These are phyloP conservation scores for Termitomyces sp. DNA, from an alignment of 768 basidiomycete genomes.

Conservation along the genomic window DNA sequence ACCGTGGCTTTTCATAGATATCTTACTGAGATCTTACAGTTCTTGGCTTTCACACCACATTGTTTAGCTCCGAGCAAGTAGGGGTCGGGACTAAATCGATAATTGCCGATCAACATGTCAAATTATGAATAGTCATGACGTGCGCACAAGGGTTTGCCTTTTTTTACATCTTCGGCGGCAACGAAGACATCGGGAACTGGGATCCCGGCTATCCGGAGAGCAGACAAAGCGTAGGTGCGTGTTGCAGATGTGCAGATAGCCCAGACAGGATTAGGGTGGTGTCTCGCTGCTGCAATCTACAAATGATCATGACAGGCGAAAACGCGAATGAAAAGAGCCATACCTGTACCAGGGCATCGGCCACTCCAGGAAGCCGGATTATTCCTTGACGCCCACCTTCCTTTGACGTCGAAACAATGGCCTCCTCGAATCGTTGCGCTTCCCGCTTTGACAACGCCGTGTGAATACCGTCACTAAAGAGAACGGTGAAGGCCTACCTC, in stretches of 20 bases:
- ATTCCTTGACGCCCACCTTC: conserved; percentile 58
- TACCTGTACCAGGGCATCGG: conserved; percentile 55
- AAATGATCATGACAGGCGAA: not conserved
- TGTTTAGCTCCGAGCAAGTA: conserved; percentile 82
- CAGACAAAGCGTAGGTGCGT: conserved; percentile 66
- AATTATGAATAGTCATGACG: not conserved
- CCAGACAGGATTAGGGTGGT: conserved; percentile 65
- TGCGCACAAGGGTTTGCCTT: conserved; percentile 76
- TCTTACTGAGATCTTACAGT: conserved; percentile 39
- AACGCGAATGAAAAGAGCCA: conserved; percentile 4
- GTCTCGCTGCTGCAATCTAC: conserved; percentile 34
- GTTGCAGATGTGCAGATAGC: conserved; percentile 90
- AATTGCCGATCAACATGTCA: conserved; percentile 3
- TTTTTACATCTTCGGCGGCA: conserved; percentile 75
- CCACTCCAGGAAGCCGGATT: conserved; percentile 71
- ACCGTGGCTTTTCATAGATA: not conserved
- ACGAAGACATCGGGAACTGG: conserved; percentile 73
- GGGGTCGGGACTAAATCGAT: conserved; percentile 67
- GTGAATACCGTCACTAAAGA: not conserved
- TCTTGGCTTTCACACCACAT: conserved; percentile 59
- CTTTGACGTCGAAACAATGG: conserved; percentile 62
- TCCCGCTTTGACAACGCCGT: conserved; percentile 44
- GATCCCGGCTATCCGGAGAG: conserved; percentile 63
- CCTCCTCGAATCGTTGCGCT: conserved; percentile 75
- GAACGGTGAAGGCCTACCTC: conserved; percentile 41